Base-by-base conservation (phyloP, 495 filamentous ascomycete species). In the Aspergillus cavernicola region DNA sequence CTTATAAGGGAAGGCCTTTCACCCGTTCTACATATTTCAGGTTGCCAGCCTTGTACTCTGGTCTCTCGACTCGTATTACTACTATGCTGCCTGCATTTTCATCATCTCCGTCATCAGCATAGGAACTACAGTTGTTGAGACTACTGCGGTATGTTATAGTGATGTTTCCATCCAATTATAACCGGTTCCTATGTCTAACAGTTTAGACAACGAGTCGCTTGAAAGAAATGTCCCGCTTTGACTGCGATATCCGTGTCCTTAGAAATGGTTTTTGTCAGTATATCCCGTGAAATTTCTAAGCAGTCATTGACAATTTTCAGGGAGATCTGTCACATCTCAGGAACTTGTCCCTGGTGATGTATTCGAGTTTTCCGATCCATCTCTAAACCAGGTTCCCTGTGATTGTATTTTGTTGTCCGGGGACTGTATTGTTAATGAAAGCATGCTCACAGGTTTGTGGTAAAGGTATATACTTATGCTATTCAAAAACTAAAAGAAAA, bases 391-490 rank as follows among this genome's bases (percentile, higher is more conserved):
- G 60, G 88, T 96, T 60, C 95, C 95, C 10, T 90, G 90, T 62
- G 95, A 99, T 70, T 95, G 92, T 65, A 76, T 99, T 32, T 74
- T 99, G 7, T 73, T 99, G 5, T 88, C 88, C 48, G 95, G 95
- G 20, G 95, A 99, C 67, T 96, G 91, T 67, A 97, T 99, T 56
- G 91, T 99, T 54, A 99, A 99, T 66, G 95, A 99, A 68, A 97
- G 92, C 75, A 99, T 99, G 95, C 83, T 99, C 26, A 99, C 95
- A 33, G 87, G 86, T 86, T 63, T 60, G 73, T 23, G 10, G 26
- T 63, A 43, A 0, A 37, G 2, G 5, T 11, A 45, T 24, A 18
- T 33, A 9, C 11, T 9, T 5, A 23, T 33, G 7, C 2, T 22
- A 6, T 5, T 6, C 18, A 45, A 10, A 12, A 29, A 8, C 26